Conservation (phyloP, 352 stramenopile species). For the Globisporangium paroecandrum region DNA sequence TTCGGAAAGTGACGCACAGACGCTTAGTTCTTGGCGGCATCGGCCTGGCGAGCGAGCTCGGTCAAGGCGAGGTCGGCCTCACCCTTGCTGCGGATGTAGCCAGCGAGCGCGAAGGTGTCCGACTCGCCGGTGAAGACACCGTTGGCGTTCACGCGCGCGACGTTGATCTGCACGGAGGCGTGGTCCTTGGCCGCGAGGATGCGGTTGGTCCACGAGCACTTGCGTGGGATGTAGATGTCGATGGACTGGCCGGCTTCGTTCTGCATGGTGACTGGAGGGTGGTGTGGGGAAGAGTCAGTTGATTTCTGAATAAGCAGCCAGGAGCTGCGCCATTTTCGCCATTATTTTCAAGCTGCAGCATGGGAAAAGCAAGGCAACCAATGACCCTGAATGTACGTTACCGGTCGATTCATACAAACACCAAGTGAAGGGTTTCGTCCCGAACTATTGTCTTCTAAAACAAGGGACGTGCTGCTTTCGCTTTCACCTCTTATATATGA, state of each 20-base stretch:
- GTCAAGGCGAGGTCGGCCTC: slow-evolving; percentile 94
- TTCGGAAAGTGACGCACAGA: not conserved
- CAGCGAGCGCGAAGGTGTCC: slow-evolving; percentile 92
- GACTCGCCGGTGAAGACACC: slow-evolving; percentile 96
- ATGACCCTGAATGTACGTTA: slow-evolving; percentile 85
- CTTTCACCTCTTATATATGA: not conserved
- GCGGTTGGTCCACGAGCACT: slow-evolving; percentile 99
- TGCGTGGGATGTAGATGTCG: slow-evolving; percentile 98
- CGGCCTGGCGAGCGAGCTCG: slow-evolving; percentile 67
- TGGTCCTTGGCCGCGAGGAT: slow-evolving; percentile 98
- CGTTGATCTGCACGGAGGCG: slow-evolving; percentile 97
- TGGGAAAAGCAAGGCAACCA: slow-evolving; percentile 38
- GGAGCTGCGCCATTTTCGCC: not conserved
- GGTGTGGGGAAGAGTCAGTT: slow-evolving; percentile 43
- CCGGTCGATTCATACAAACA: slow-evolving; percentile 53
- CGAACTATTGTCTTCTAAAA: not conserved
- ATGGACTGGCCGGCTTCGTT: slow-evolving; percentile 97
- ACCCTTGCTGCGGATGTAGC: slow-evolving; percentile 96
- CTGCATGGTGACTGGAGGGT: slow-evolving; percentile 88
- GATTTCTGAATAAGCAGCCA: slow-evolving; percentile 42
- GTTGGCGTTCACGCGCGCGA: slow-evolving; percentile 96
- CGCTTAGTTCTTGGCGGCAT: slow-evolving; percentile 79
- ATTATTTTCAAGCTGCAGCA: not conserved
- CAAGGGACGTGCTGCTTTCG: not conserved
- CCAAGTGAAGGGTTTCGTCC: slow-evolving; percentile 22